Evolutionary conservation across 176 grass and related monocot species (phyloP).

Genomic region (Oryza glumipatula): DNA sequence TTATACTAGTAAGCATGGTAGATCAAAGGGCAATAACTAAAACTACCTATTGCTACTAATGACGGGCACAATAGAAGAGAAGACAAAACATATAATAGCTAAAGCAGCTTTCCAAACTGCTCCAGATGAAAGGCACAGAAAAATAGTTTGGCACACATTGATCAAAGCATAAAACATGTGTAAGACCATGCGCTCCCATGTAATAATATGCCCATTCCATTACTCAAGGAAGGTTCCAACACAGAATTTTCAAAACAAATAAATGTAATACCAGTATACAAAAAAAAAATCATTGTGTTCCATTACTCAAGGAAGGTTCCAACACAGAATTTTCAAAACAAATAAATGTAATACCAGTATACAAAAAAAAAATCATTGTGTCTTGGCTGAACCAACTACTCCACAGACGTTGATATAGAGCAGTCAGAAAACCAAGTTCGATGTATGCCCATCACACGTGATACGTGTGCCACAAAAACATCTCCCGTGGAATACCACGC

Average conservation of each 20-base stretch:
- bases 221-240: not conserved
- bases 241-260: not conserved
- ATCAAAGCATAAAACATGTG: not conserved
- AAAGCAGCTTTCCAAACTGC: conserved; percentile 21
- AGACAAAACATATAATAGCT: not conserved
- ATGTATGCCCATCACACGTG: conserved; percentile 53
- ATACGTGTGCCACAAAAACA: conserved; percentile 51
- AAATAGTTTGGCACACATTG: not conserved
- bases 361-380: conserved; percentile 2
- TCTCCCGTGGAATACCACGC: conserved; percentile 48
- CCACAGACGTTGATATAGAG: conserved; percentile 27
- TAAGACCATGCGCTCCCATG: not conserved
- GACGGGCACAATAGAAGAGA: not conserved
- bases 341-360: not conserved
- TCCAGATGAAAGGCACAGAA: conserved; percentile 17
- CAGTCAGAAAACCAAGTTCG: conserved; percentile 39
- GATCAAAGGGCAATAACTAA: not conserved
- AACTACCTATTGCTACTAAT: not conserved
- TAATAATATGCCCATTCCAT: not conserved
- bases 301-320: not conserved
- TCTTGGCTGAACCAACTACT: conserved; percentile 30
- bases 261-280: conserved; percentile 6
- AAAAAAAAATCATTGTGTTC: conserved; percentile 3
- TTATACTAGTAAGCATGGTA: not conserved
- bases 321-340: not conserved